These are phyloP conservation scores for Globisporangium cylindrosporum DNA, from an alignment of 352 stramenopile genomes.

Conservation along the genomic window DNA sequence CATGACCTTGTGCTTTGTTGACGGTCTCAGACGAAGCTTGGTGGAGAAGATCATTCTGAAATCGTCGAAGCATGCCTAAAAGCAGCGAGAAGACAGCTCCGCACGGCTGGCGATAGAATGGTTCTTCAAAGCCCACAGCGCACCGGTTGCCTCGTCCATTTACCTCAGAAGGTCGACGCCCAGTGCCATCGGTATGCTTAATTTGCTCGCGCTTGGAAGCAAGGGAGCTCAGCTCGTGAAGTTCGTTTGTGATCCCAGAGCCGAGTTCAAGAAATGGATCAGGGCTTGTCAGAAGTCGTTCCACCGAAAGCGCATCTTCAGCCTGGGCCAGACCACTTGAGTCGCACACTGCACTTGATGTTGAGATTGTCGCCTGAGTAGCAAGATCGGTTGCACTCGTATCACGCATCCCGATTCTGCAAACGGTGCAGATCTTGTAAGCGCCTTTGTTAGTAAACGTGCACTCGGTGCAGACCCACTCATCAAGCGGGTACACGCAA, in stretches of 20 bases:
- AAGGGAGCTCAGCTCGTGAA: slow-evolving; percentile 14
- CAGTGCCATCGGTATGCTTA: neutral
- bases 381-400: neutral
- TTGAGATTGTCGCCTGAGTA: neutral
- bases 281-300: neutral
- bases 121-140: slow-evolving; percentile 60
- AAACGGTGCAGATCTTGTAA: slow-evolving; percentile 47
- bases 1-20: neutral
- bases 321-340: neutral
- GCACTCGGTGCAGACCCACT: slow-evolving; percentile 71
- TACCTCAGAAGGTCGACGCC: neutral
- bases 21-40: neutral
- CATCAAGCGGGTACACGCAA: slow-evolving; percentile 56
- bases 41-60: slow-evolving; percentile 14
- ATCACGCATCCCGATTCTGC: slow-evolving; percentile 29
- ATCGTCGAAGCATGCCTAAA: slow-evolving; percentile 45
- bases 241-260: slow-evolving; percentile 18
- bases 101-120: slow-evolving; percentile 69
- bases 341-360: neutral
- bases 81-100: slow-evolving; percentile 51
- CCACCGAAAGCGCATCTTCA: neutral
- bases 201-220: slow-evolving; percentile 4
- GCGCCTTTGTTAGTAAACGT: slow-evolving; percentile 70
- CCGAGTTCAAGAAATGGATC: slow-evolving; percentile 23
- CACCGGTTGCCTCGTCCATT: slow-evolving; percentile 3